Base-by-base conservation (phyloP, 2,329 filamentous ascomycete genomes). In the Metarhizium sp. region DNA sequence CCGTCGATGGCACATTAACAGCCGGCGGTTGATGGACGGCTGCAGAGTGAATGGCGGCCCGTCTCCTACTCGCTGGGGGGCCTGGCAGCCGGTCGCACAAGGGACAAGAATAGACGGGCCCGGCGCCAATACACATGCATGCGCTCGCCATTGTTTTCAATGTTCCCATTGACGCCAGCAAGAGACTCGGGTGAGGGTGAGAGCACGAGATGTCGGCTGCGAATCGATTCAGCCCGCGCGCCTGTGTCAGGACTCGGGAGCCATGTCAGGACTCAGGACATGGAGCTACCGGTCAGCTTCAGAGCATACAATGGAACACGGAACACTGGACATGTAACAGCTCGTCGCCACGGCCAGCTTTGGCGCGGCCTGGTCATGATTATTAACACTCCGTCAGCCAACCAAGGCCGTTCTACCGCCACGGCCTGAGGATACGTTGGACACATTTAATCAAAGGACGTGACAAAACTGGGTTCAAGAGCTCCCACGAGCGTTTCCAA, bases 141-240 rank as follows among this genome's bases (percentile, higher is more conserved):
- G 25, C 25, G 25, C 25, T 25, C 25, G 25, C 25, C 25, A 25
- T 49, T 49, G 47, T 49, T 49, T 16, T 29, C 25, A 30, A 13
- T 11, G 47, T 49, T 25, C 25, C 25, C 25, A 25, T 25, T 25
- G 25, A 25, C 25, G 25, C 25, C 25, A 25, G 25, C 25, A 25
- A 25, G 25, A 25, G 25, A n/a, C 20, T 25, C 20, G 20, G 20
- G 20, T 25, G 20, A 25, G 20, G 3, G 20, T 3, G 20, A 25
- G 40, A 18, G 16, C 6, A 14, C 18, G 45, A 48, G n/a, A 29
- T 20, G 25, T n/a, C 29, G 38, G 30, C 40, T 47, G 30, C 48
- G 53, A 55, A 55, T 55, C 40, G 45, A 55, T 50, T 40, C 40
- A 18, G 40, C 36, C 34, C 32, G 52, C 45, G 32, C 34, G 45